phyloP scores from a whole-genome alignment of 2,329 filamentous ascomycete genomes.

The Colletotrichum ledebouriae region DNA sequence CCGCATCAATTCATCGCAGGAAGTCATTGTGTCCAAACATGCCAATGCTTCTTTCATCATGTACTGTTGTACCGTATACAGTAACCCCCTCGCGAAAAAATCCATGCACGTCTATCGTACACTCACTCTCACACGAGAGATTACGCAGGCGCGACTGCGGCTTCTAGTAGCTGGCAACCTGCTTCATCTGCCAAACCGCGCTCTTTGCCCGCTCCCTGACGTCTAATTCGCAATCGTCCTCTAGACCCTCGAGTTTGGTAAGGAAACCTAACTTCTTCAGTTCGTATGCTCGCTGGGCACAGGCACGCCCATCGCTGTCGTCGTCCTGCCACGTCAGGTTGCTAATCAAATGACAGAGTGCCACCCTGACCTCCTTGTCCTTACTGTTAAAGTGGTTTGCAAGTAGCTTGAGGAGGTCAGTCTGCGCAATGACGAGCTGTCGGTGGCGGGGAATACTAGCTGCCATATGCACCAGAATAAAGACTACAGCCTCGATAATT shows the following conservation, averaged over 20 bases:
- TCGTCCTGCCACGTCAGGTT: constrained; percentile 91
- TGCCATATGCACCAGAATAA: constrained; percentile 88
- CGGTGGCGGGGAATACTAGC: constrained; percentile 84
- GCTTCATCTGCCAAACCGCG: constrained; percentile 79
- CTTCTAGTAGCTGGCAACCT: constrained; percentile 45
- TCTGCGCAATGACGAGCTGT: constrained; percentile 82
- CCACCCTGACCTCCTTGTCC: constrained; percentile 79
- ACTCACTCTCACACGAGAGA: constrained; percentile 16
- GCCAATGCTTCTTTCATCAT: constrained; percentile 38
- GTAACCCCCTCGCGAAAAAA: constrained; percentile 10
- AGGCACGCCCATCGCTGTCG: constrained; percentile 73
- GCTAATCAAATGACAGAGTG: constrained; percentile 85
- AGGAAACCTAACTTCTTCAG: constrained; percentile 80
- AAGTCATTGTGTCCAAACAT: background rate
- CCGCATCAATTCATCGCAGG: background rate
- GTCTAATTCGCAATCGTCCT: constrained; percentile 81
- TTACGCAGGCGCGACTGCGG: background rate
- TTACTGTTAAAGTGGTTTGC: constrained; percentile 80
- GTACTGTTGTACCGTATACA: constrained; percentile 33
- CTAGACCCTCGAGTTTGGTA: constrained; percentile 72
- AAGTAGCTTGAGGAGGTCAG: constrained; percentile 79
- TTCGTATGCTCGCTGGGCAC: constrained; percentile 75
- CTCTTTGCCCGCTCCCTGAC: constrained; percentile 87
- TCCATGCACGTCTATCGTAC: constrained; percentile 39
- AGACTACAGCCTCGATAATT: constrained; percentile 83